Base-by-base conservation (phyloP, 805 yeast species). In the Tetrapisispora phaffii region DNA sequence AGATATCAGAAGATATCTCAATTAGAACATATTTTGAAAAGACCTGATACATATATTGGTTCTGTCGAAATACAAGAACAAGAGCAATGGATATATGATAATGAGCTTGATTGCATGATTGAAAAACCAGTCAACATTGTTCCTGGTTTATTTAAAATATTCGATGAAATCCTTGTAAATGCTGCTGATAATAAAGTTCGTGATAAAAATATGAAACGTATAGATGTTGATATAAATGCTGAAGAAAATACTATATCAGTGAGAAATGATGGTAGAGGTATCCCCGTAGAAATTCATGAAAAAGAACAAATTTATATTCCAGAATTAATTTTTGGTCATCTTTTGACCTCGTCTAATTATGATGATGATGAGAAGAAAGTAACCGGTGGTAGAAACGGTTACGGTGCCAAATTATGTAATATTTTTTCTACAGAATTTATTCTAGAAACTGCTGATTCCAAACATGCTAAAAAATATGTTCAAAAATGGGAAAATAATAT, bases 151-250 rank as follows among this genome's bases (percentile, higher is more conserved):
- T 90, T 87, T 68, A 93, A 93, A 67, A 90, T 93, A 45, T 93
- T 93, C 62, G 99, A 93, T 65, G 99, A 93, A 68, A 89, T 93
- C 47, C 70, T 93, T 50, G 99, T 93, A 44, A 93, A 93, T 64
- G 97, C 99, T 6, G 99, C 99, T 13, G 99, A 93, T 67, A 93
- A 93, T 71, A 93, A 93, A 69, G 90, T 90, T 49, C 78, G 97
- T 54, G 99, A 93, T 61, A 87, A 96, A 1, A 54, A 75, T 9
- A 93, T 93, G 99, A 84, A 79, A 54, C 79, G 75, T 55, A 77
- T 93, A 50, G 85, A 79, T 46, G 97, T 93, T n/a, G 74, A 68
- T 34, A 86, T 93, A 46, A 82, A 85, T 55, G 72, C 81, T 4
- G 96, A 82, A 47, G 71, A 74, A 42, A 87, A 87, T 59, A 58